Evolutionary conservation across 768 basidiomycete species (phyloP), one percentile per base, ranked within the genome.

Genomic region (Mycena galopus): DNA sequence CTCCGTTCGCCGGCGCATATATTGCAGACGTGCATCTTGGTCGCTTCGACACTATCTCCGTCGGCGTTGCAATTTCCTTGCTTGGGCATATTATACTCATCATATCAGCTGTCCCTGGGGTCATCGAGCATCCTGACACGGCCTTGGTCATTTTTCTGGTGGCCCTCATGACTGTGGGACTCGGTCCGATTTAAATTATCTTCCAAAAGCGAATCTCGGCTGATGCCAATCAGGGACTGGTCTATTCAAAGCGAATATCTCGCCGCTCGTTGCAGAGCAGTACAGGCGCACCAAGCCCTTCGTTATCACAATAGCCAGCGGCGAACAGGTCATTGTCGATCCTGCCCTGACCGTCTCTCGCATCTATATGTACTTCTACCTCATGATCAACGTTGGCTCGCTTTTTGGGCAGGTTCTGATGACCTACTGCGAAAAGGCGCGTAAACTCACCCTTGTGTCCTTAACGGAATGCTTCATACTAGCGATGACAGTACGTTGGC

Each of bases 231-330:
- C 17, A 80, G 89, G 92, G 21, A 87, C 92, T 14, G 93, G 92
- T 12, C 83, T 90, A 29, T 93, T 94, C 87, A 94, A 94, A 81
- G 81, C 90, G 3, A 94, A 93, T 79, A 90, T 95, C 71, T 91
- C 91, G 0, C 94, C 93, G 2, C 83, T 95, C 75, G 86, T 95
- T 37, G 93, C 94, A 7, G 94, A 95, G 77, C 94, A 95, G 77
- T 92, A 92, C 77, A 85, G 12, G 17, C 81, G 60, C 83, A 85
- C 57, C 89, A 86, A n/a, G 72, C 82, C 85, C 19, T 93, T 90
- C 79, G 81, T 93, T 35, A 47, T 76, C 4, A 86, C 84, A 11
- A 87, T 84, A 2, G 84, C 82, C 65, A 81, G 69, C 32, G 94
- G 94, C 30, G 92, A 94, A 77, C 83, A 89, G 16, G 93, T 95